These are phyloP conservation scores for Aspergillus bombycis DNA, from an alignment of 2,329 filamentous ascomycete species.

Conservation along the genomic window DNA sequence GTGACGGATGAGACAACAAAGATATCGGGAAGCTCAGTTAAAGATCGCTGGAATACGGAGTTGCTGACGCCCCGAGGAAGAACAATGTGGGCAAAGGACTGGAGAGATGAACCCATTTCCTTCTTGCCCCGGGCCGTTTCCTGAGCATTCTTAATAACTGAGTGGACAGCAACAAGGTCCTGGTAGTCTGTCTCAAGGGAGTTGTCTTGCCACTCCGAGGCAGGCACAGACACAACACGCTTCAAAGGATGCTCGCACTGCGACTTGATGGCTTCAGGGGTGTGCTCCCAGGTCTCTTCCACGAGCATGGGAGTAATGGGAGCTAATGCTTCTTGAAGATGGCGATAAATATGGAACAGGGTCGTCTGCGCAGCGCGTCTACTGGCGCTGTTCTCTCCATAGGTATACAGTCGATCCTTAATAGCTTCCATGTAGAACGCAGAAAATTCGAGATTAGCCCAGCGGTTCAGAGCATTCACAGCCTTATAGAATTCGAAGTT, in stretches of 20 bases:
- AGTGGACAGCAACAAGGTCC: conserved; percentile 55
- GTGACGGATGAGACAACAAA: conserved; percentile 71
- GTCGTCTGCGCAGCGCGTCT: conserved; percentile 60
- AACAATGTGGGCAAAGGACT: conserved; percentile 66
- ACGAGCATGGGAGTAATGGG: conserved; percentile 82
- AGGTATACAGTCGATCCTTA: conserved; percentile 91
- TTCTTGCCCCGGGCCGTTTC: conserved; percentile 74
- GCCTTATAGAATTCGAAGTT: conserved; percentile 83
- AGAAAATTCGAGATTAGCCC: conserved; percentile 81
- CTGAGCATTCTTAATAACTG: conserved; percentile 72
- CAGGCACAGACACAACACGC: conserved; percentile 37
- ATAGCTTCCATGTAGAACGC: conserved; percentile 92
- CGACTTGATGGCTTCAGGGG: conserved; percentile 65
- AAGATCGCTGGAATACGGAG: conserved; percentile 34
- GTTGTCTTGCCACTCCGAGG: conserved; percentile 43
- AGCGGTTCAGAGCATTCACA: conserved; percentile 73
- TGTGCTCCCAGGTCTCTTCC: conserved; percentile 83
- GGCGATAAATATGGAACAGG: conserved; percentile 65
- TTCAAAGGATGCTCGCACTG: conserved; percentile 50
- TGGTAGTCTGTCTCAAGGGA: conserved; percentile 53
- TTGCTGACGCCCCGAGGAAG: conserved; percentile 23
- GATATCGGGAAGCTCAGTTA: conserved; percentile 61
- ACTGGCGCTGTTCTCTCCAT: conserved; percentile 66
- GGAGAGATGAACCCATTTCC: conserved; percentile 76
- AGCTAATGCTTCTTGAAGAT: conserved; percentile 76